Conservation (phyloP, 805 yeast species). For the Middelhovenomyces tepae region DNA sequence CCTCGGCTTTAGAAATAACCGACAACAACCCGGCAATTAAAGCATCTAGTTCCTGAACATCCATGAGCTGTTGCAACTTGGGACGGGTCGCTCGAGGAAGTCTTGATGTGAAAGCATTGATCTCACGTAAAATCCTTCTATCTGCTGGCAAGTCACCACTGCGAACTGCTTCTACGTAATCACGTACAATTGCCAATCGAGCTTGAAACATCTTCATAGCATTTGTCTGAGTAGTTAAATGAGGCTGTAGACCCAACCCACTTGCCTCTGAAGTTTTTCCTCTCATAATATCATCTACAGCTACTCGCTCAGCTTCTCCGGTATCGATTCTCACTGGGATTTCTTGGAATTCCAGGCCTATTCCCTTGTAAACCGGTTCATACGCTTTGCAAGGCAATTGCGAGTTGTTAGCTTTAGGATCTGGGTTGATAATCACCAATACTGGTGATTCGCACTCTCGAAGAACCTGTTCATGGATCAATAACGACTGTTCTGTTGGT, state of each 20-base stretch:
- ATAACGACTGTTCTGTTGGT: slow-evolving; percentile 7
- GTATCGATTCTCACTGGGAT: slow-evolving; percentile 18
- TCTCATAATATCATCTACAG: slow-evolving; percentile 21
- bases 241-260: slow-evolving; percentile 5
- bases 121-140: slow-evolving; percentile 15
- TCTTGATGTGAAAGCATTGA: slow-evolving; percentile 15
- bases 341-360: slow-evolving; percentile 15
- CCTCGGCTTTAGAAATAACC: slow-evolving; percentile 18
- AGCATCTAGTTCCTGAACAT: slow-evolving; percentile 19
- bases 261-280: slow-evolving; percentile 9
- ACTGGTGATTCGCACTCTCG: slow-evolving; percentile 14
- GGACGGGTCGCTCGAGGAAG: slow-evolving; percentile 5
- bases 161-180: slow-evolving; percentile 16
- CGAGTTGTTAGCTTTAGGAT: slow-evolving; percentile 4
- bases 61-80: slow-evolving; percentile 5
- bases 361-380: slow-evolving; percentile 13
- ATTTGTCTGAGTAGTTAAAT: slow-evolving; percentile 16
- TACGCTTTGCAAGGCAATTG: slow-evolving; percentile 19
- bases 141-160: slow-evolving; percentile 12
- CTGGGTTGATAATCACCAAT: slow-evolving; percentile 17
- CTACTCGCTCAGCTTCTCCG: slow-evolving; percentile 25
- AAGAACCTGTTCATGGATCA: slow-evolving; percentile 14
- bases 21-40: slow-evolving; percentile 20
- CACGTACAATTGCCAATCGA: slow-evolving; percentile 14
- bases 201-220: slow-evolving; percentile 19